Evolutionary conservation across 2,329 filamentous ascomycete species (phyloP), one percentile per base, ranked within the genome.

Genomic region (Didymella pinodella): DNA sequence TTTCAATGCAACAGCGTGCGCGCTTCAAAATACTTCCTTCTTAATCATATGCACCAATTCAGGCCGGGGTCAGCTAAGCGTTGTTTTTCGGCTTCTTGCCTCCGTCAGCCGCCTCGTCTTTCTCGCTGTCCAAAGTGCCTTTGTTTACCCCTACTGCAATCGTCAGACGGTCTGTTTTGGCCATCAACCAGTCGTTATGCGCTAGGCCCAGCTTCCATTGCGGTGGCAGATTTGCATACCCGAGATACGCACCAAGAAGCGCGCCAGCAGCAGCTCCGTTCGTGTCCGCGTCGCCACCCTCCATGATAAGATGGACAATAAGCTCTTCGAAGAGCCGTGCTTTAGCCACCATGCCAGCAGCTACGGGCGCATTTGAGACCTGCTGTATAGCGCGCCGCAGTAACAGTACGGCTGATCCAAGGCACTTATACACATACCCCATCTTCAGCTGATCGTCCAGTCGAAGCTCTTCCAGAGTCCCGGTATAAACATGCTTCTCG

Each of bases 391-490:
- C 81, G 18, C 79, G 65, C 2, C 83, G 75, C 8, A 85, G 69
- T 11, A 78, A 68, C 18, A 82, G 63, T 11, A 85, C 72, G 0
- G 81, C 82, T 0, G 81, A 77, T 0, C 83, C 83, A 12, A 85
- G 78, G 4, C 80, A 80, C 69, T 85, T 85, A 69, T 84, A 85
- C 26, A 84, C 82, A 58, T 85, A 85, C 3, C 84, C 83, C 45
- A 85, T 84, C 65, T 79, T 78, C 26, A 67, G 65, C 6, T 64
- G 61, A 18, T 82, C 79, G 57, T 85, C 83, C 18, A 85, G 69
- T 46, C 80, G 65, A 38, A 84, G 70, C 2, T 77, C 77, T 1
- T 72, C 70, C 1, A 84, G 68, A 0, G 64, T 66, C 31, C 72
- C 61, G 3, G 76, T 77, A 12, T 75, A 75, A 6, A 77, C 71